Evolutionary conservation across 164 flowering plant species (phyloP), one percentile per base, ranked within the genome.

Genomic region (Cinnamomum chago): DNA sequence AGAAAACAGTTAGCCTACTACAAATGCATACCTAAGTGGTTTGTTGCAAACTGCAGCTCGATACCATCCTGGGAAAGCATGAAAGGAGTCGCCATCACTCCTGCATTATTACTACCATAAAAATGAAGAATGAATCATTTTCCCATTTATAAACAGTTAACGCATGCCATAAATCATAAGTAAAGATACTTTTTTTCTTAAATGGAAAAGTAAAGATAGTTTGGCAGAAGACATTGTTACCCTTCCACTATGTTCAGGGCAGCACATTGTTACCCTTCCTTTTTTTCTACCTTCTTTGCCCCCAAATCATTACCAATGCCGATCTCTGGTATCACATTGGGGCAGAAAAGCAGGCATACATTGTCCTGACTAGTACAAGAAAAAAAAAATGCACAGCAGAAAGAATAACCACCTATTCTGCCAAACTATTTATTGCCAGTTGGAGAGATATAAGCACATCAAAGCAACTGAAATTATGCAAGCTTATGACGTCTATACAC

Each of bases 41-140:
- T 92, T 70, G 93, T 92, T 5, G 94, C 94, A 77, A 92, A 92
- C 74, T 89, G 94, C 50, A 89, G 74, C 74, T 92, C 97, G 65
- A 89, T 83, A 51, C 83, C 79, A 82, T 90, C 97, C 70, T 85
- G 71, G 18, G 93, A 89, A 58, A 92, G 93, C 81, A 18, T 79
- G 83, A 79, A 90, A 0, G 94, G 93, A 2, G 83, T 70, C 3
- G 80, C 82, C 92, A 89, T 86, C 4, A 90, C 75, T 40, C 97
- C 94, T 82, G 94, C 97, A 84, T 92, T 90, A 75, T 92, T 92
- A 69, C 96, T 91, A 76, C 28, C n/a, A 77, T 70, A 40, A 79
- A 65, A 74, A 58, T 72, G 73, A 24, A 75, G 1, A 76, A 23
- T 18, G n/a, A 74, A 65, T 40, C 67, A 25, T 20, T 2, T 22